These are phyloP conservation scores for Kodamaea alishanica DNA, from an alignment of 1,139 yeast genomes.

Conservation along the genomic window DNA sequence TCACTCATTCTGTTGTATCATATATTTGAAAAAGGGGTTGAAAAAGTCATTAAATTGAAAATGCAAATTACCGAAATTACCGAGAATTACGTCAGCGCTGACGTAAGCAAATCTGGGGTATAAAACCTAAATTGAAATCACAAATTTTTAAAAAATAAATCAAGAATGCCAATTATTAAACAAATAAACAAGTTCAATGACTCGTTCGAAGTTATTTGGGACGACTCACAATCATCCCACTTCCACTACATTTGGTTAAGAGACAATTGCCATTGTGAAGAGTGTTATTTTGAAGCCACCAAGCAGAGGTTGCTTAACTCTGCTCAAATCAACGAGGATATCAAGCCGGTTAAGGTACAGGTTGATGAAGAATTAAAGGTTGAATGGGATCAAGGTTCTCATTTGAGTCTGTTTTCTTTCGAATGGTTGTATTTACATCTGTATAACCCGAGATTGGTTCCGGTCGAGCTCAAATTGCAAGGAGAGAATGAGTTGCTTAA, in stretches of 20 bases:
- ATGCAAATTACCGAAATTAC: too few relatives aligned
- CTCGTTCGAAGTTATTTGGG: constrained; percentile 12
- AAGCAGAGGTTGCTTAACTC: constrained; percentile 65
- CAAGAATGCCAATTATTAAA: constrained; percentile 7
- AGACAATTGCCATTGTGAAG: constrained; percentile 65
- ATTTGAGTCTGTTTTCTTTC: constrained; percentile 42
- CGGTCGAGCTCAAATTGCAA: constrained; percentile 23
- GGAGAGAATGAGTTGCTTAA: constrained; percentile 30
- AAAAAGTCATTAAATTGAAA: too few relatives aligned
- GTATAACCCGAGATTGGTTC: constrained; percentile 49
- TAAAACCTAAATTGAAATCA: too few relatives aligned
- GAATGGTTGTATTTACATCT: constrained; percentile 61
- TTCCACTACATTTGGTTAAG: constrained; percentile 64
- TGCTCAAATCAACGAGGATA: constrained; percentile 47
- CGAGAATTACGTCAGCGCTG: too few relatives aligned
- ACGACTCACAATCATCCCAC: constrained; percentile 12
- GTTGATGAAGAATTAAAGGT: constrained; percentile 18
- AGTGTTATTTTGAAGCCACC: constrained; percentile 57
- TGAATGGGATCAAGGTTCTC: constrained; percentile 49
- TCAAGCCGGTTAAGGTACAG: constrained; percentile 30
- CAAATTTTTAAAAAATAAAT: neutral
- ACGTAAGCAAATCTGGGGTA: too few relatives aligned
- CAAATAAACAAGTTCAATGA: constrained; percentile 2
- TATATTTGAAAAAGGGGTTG: too few relatives aligned
- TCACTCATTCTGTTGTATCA: too few relatives aligned